phyloP scores from a whole-genome alignment of 768 basidiomycete genomes.

The Hemileccinum rubropunctum region DNA sequence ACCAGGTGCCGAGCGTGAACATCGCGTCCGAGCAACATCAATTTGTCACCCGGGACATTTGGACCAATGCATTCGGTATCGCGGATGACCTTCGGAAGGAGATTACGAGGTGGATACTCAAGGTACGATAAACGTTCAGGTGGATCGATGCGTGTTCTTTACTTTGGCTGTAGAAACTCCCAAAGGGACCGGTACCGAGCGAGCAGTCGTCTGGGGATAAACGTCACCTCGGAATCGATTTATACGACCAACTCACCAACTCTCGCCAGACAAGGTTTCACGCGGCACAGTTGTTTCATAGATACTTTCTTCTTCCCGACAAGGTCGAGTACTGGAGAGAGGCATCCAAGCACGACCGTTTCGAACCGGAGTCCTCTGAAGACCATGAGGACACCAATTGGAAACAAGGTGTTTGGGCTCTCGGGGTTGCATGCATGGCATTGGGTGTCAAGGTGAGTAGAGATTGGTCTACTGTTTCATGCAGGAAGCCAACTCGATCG shows the following conservation, averaged over 20 bases:
- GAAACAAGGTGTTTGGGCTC: conserved; percentile 50
- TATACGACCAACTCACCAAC: conserved; percentile 52
- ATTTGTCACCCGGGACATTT: conserved; percentile 2
- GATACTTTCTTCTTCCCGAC: conserved; percentile 47
- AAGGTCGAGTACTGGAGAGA: conserved; percentile 15
- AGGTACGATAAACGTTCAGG: conserved; percentile 31
- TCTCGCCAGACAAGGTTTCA: conserved; percentile 65
- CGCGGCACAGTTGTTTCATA: conserved; percentile 56
- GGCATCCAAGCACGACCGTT: neutral
- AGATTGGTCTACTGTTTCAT: neutral
- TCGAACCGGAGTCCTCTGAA: neutral
- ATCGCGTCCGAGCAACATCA: neutral
- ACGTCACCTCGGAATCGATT: conserved; percentile 9
- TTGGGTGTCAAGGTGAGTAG: conserved; percentile 56
- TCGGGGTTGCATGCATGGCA: conserved; percentile 56
- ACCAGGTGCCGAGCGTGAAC: neutral
- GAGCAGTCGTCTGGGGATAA: neutral
- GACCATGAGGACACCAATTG: neutral
- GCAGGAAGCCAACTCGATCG: neutral
- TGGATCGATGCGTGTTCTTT: neutral
- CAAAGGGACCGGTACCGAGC: neutral
- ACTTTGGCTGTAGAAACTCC: conserved; percentile 4
- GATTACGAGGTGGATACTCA: conserved; percentile 45
- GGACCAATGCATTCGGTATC: conserved; percentile 30
- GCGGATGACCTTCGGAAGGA: conserved; percentile 32